phyloP scores from a whole-genome alignment of 768 basidiomycete species.

The Dendrothele bispora region DNA sequence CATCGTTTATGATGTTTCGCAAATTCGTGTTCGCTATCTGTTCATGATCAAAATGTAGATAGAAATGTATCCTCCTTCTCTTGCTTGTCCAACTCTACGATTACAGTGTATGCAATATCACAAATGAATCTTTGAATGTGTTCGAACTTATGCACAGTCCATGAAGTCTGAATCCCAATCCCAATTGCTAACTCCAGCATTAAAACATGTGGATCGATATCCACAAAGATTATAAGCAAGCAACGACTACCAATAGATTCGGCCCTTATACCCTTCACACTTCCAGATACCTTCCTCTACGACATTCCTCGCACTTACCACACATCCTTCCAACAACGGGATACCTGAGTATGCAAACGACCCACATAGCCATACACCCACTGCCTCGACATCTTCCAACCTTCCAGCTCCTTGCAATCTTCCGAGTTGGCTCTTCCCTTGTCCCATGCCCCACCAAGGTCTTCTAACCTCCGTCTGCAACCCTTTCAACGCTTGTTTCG shows the following conservation, averaged over 20 bases:
- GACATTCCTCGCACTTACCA: constrained; percentile 65
- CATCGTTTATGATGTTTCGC: constrained; percentile 58
- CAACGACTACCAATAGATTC: constrained; percentile 1
- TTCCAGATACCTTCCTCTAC: constrained; percentile 42
- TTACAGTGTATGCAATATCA: background rate
- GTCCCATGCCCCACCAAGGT: constrained; percentile 45
- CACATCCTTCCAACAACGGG: constrained; percentile 79
- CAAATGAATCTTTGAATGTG: background rate
- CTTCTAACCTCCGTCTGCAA: constrained; percentile 38
- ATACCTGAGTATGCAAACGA: constrained; percentile 72
- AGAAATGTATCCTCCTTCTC: background rate
- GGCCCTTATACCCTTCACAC: constrained; percentile 26
- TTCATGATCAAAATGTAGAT: constrained; percentile 52
- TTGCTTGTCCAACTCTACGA: background rate
- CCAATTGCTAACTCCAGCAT: no score
- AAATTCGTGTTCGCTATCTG: constrained; percentile 58
- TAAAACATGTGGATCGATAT: background rate
- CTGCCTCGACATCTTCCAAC: constrained; percentile 24
- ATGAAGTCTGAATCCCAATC: no score
- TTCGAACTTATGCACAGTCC: no score
- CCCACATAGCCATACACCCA: constrained; percentile 72
- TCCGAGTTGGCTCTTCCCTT: constrained; percentile 40
- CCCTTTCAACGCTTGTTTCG: constrained; percentile 50
- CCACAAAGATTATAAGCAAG: background rate
- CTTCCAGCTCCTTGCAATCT: constrained; percentile 52